A percentile compares a stretch with the other conserved stretches of the same genome.
Conservation (phyloP, 73 alveolate species). For the Paramecium primaurelia region DNA sequence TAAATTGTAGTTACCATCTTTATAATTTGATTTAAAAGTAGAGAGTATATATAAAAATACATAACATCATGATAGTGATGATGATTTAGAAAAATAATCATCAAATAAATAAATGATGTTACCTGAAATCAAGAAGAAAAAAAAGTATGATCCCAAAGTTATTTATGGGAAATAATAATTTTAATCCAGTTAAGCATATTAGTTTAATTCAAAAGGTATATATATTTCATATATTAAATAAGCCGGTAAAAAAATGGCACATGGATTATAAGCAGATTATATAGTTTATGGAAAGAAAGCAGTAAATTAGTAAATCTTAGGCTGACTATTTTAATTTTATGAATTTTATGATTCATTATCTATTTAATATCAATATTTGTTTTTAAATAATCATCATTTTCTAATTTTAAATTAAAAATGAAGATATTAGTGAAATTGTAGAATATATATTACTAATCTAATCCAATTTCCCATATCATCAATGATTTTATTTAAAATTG, state of each 20-base stretch:
- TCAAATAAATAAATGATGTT: constrained; percentile 36
- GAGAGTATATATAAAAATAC: constrained; percentile 34
- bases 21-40: constrained; percentile 30
- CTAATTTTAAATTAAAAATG: background rate
- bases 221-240: background rate
- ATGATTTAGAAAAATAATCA: background rate
- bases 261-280: constrained; percentile 18
- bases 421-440: background rate
- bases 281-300: constrained; percentile 43
- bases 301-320: background rate
- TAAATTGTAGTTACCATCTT: constrained; percentile 6
- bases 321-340: background rate
- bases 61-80: constrained; percentile 39
- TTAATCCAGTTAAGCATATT: background rate
- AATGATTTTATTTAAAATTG: background rate
- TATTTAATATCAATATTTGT: background rate
- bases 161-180: background rate
- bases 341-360: background rate
- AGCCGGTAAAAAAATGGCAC: constrained; percentile 25
- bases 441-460: no score
- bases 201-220: constrained; percentile 24
- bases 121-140: background rate
- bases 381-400: no score
- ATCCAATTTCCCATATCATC: no score
- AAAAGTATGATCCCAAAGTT: constrained; percentile 28